Evolutionary conservation across 495 filamentous ascomycete genomes (phyloP), one percentile per base, ranked within the genome.

Genomic region (Thermochaetoides thermophila): DNA sequence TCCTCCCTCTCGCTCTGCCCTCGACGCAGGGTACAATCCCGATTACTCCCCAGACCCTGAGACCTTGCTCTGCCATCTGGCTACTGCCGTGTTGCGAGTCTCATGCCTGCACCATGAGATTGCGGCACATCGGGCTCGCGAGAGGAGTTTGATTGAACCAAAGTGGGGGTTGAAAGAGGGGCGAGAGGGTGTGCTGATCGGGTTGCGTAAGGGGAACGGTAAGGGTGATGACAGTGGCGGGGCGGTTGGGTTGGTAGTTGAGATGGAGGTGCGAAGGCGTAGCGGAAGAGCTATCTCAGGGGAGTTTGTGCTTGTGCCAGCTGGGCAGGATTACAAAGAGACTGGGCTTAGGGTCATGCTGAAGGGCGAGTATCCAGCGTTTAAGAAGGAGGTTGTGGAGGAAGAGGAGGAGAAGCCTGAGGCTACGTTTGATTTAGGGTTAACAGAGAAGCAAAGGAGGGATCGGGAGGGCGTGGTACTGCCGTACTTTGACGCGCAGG

Each of bases 401-500:
- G 59, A 57, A 2, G 71, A 63, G 12, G 72, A 66, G n/a, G 73
- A 65, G 22, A 53, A 58, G 36, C 51, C 57, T 18, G 64, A 68
- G 37, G 63, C 73, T 5, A 91, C 87, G 10, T 97, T 97, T 47
- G 76, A 81, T 39, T 56, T 96, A 14, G 74, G 78, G 5, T 56
- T 97, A 33, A 96, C 86, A n/a, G 84, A 86, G 38, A 79, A 82
- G 57, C 87, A 97, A 61, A 68, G 75, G 39, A 61, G 63, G 37
- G 86, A 87, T 24, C 61, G 89, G 36, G 84, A 95, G 47, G 81
- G 79, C 3, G 74, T 97, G 13, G 82, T 94, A 17, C 50, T 97
- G 43, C 91, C 89, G 18, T 95, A 95, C 56, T 87, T 86, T 47
- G 89, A 96, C 64, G 87, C 89, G 11, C 89, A 97, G 69, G 73